phyloP scores from a whole-genome alignment of 495 filamentous ascomycete species.

The Xylaria longipes region DNA sequence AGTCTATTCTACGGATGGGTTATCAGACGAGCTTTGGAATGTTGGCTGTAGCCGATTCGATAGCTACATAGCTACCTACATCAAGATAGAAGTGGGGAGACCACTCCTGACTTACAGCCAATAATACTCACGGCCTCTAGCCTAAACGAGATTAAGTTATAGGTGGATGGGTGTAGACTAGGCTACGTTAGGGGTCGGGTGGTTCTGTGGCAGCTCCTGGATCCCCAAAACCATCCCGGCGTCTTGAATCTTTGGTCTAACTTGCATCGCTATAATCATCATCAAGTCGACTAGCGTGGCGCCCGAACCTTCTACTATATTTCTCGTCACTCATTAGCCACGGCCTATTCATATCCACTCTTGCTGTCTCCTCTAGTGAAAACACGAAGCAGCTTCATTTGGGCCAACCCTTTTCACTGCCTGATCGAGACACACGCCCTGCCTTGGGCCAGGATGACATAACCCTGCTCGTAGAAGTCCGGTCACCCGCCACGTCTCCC shows the following conservation, averaged over 20 bases:
- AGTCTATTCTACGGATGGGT: too few relatives aligned
- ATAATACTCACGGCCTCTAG: too few relatives aligned
- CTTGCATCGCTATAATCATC: neutral
- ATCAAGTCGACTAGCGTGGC: neutral
- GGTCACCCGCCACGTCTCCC: neutral
- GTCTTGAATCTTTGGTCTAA: neutral
- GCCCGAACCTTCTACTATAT: neutral
- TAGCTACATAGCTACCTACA: too few relatives aligned
- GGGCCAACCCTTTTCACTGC: neutral
- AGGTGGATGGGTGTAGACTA: neutral
- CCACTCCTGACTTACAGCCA: too few relatives aligned
- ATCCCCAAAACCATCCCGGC: neutral
- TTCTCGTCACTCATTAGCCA: conserved; percentile 11
- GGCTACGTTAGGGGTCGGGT: neutral
- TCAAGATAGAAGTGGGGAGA: too few relatives aligned
- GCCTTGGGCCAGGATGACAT: conserved; percentile 14
- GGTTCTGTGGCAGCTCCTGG: neutral
- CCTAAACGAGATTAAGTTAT: neutral
- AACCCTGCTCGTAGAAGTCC: neutral
- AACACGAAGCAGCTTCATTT: neutral
- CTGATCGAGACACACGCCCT: neutral
- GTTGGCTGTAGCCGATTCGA: too few relatives aligned
- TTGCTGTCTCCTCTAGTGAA: neutral
- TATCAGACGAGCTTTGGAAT: too few relatives aligned
- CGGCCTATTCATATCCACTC: neutral